Base-by-base conservation (phyloP, 2,329 filamentous ascomycete species). In the Fusarium tricinctum region DNA sequence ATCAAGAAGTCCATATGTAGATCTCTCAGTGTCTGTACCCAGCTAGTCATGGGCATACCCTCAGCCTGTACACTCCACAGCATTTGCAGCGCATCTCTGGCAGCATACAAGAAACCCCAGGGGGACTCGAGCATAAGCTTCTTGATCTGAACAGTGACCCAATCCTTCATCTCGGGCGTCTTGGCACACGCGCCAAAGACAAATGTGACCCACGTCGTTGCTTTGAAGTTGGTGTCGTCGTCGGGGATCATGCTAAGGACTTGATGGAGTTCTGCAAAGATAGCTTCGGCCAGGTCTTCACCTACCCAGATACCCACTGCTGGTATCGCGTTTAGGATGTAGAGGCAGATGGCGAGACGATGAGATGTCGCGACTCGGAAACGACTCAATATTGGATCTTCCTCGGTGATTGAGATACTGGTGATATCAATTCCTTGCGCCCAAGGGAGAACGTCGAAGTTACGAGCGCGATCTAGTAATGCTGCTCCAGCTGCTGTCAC, bases 151-250 rank as follows among this genome's bases (percentile, higher is more conserved):
- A 83, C 75, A 72, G 83, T 79, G 45, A 85, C 82, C 85, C 84
- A 87, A 5, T 77, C 77, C 33, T 84, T 80, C 62, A 80, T 79
- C 23, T 72, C 74, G 0, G 74, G 74, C 8, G 83, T 79, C 43
- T 78, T 79, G 0, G 83, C 82, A 54, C 86, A 84, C 0, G 85
- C 85, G 2, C 85, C 86, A 8, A 83, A 84, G 8, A 88, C 79
- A 54, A 89, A 88, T 0, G 85, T 82, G 0, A 86, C 84, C 85
- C 85, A 88, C 1, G 83, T 81, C 6, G 85, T 86, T 0, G 84
- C 85, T 68, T 88, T 88, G 77, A 87, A 83, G 20, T 87, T 81
- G 2, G 80, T 78, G 45, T 88, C 84, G 3, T 82, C 78, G 10
- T 82, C 79, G 1, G 81, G 81, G 4, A 89, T 81, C 39, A 76